Evolutionary conservation across 83 land plant species (phyloP).

Genomic region (Picea abies): DNA sequence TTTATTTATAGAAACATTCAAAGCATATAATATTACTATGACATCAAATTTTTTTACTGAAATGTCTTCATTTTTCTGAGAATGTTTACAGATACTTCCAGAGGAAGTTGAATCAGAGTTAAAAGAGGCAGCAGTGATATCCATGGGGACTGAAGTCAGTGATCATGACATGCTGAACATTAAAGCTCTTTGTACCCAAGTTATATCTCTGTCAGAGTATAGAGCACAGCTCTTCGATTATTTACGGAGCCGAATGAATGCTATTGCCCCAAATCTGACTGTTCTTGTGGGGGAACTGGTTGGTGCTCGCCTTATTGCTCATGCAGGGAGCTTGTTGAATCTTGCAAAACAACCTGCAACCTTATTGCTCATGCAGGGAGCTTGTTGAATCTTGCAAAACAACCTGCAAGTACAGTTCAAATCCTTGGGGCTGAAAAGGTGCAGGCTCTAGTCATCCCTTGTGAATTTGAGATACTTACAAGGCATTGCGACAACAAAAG

Average conservation of each 20-base stretch:
- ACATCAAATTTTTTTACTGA: neutral
- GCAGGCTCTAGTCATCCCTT: neutral
- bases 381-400: slow-evolving; percentile 89
- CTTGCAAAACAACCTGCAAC: slow-evolving; percentile 93
- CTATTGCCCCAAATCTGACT: slow-evolving; percentile 96
- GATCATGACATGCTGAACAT: slow-evolving; percentile 88
- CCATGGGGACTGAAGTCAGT: slow-evolving; percentile 99
- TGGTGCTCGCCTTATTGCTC: slow-evolving; percentile 97
- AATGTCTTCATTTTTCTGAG: neutral
- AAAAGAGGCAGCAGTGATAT: slow-evolving; percentile 84
- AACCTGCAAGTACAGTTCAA: slow-evolving; percentile 97
- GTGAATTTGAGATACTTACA: neutral
- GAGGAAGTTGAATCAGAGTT: slow-evolving; percentile 90
- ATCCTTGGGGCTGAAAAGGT: slow-evolving; percentile 99
- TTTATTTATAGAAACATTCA: neutral
- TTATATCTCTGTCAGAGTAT: slow-evolving; percentile 86
- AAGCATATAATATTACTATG: neutral
- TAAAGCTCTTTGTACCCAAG: slow-evolving; percentile 94
- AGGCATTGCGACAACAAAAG: neutral
- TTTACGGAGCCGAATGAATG: slow-evolving; percentile 91
- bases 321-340: slow-evolving; percentile 96
- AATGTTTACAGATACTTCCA: slow-evolving; percentile 49
- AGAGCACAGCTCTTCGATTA: slow-evolving; percentile 95
- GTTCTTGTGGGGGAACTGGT: slow-evolving; percentile 97
- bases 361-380: slow-evolving; percentile 99